Base-by-base conservation (phyloP, 2,329 filamentous ascomycete genomes). In the Cercospora zeae-maydis region DNA sequence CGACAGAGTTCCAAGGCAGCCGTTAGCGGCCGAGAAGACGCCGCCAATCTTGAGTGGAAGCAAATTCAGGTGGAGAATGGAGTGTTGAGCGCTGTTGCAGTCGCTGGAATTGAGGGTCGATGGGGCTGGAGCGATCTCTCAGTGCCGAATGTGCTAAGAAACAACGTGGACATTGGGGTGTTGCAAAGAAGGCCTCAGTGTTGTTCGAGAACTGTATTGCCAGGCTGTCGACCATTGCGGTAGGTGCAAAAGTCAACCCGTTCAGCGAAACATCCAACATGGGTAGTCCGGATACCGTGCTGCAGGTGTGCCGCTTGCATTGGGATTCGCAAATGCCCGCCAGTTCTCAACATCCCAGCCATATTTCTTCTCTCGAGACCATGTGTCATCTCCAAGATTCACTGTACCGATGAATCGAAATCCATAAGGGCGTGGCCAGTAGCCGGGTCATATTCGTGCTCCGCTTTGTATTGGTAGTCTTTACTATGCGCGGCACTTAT, bases 1-100 rank as follows among this genome's bases (percentile, higher is more conserved):
- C 37, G 55, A 58, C 37, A 58, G 24, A 58, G 55, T 58, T 58
- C 55, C 13, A 10, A 42, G 16, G 37, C 55, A 58, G 13, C 55
- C 55, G 55, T 21, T 58, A 58, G 55, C 55, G 21, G 37, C 55
- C 37, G 54, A 45, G 7, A 2, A 14, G 11, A 14, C 24, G 19
- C 42, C 42, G 42, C 42, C 42, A 45, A 45, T 45, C 42, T 45
- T 24, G 19, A 0, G 0, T 0, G 19, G 42, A 45, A 24, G 39
- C 3, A 24, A 8, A 45, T 3, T 4, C 3, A 21, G 16, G 39
- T 10, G 5, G 33, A 34, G 8, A 13, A 34, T 34, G 33, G 8
- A 27, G 6, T 9, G 7, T 21, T 16, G 3, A 42, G 39, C 11
- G 10, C 13, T 21, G 2, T 24, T 24, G 16, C 37, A 39, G 3